Base-by-base conservation (phyloP, 371 early-diverging fungal species). In the Dichotomocladium elegans region DNA sequence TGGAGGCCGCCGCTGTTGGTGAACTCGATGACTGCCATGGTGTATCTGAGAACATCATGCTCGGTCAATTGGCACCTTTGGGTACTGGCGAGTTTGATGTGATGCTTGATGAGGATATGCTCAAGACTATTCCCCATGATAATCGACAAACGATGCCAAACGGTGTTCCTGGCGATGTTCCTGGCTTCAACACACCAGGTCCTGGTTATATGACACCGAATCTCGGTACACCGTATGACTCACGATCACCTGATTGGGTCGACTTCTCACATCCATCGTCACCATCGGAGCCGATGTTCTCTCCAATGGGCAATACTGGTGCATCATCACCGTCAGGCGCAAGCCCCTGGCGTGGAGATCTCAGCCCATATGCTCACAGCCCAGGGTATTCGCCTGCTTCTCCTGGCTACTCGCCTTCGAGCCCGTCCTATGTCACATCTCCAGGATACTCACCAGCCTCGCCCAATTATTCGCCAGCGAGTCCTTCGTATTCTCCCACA, bases 51-150 rank as follows among this genome's bases (percentile, higher is more conserved):
- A 97, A 96, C 76, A 95, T 99, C 40, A 92, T 99, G 87, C 77
- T 99, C 49, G 99, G 99, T 42, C 98, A 99, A 77, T 70, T 99
- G 51, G 99, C 99, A 12, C 96, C 99, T 40, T 70, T 99, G 58
- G 99, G 99, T 48, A 98, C 99, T 2, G 99, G 99, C 57, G 85
- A 85, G 60, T 94, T 96, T 63, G 95, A 94, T 54, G 81, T 99
- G 44, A 79, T 93, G 72, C 74, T 98, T 63, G 91, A 96, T 62
- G 93, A 94, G 64, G 92, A 94, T 45, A 86, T 89, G 89, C 68
- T 98, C 37, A 80, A 83, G 57, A 72, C 75, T 5, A 83, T 76
- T 9, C 70, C 72, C 19, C 63, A 64, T 45, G 77, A 79, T 14
- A 64, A 68, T 30, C 60, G 77, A 51, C 71, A 66, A 28, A 57